Conservation (phyloP, 2,329 filamentous ascomycete species). For the Clathrospora elynae region DNA sequence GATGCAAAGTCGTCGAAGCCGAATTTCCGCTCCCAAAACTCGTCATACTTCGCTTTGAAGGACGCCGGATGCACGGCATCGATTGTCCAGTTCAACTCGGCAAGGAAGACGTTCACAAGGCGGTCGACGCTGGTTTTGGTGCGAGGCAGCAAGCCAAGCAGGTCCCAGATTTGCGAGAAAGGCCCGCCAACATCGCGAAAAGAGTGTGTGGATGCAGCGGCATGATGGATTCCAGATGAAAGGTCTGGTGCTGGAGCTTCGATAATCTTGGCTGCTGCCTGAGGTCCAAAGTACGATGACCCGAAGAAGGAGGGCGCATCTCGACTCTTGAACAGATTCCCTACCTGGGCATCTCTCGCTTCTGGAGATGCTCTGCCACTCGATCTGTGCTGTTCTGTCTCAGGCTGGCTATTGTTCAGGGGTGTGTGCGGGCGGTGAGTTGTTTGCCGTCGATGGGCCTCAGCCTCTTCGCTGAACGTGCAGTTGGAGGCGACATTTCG, state of each 20-base stretch:
- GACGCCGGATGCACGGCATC: slow-evolving; percentile 46
- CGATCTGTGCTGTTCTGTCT: background rate
- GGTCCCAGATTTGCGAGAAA: slow-evolving; percentile 51
- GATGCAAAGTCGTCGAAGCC: slow-evolving; percentile 50
- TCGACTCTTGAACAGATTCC: slow-evolving; percentile 23
- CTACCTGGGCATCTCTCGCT: slow-evolving; percentile 19
- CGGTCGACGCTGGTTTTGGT: slow-evolving; percentile 48
- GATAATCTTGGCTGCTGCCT: slow-evolving; percentile 27
- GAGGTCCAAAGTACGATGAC: slow-evolving; percentile 27
- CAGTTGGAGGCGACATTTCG: slow-evolving; percentile 18
- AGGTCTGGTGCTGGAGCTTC: slow-evolving; percentile 24
- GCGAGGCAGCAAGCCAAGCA: slow-evolving; percentile 49
- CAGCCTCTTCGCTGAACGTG: slow-evolving; percentile 19
- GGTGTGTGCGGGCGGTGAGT: background rate
- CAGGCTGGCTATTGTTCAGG: background rate
- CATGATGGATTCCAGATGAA: slow-evolving; percentile 23
- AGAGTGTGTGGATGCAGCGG: slow-evolving; percentile 26
- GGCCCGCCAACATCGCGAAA: slow-evolving; percentile 37
- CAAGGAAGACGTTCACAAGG: slow-evolving; percentile 44
- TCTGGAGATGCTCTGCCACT: slow-evolving; percentile 6
- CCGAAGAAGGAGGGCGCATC: slow-evolving; percentile 28
- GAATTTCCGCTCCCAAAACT: slow-evolving; percentile 49
- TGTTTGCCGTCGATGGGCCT: slow-evolving; percentile 9
- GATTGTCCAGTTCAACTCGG: slow-evolving; percentile 47
- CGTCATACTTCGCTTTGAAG: slow-evolving; percentile 47